Evolutionary conservation across 805 yeast species (phyloP), one percentile per base, ranked within the genome.

Genomic region (Candida chilensis): DNA sequence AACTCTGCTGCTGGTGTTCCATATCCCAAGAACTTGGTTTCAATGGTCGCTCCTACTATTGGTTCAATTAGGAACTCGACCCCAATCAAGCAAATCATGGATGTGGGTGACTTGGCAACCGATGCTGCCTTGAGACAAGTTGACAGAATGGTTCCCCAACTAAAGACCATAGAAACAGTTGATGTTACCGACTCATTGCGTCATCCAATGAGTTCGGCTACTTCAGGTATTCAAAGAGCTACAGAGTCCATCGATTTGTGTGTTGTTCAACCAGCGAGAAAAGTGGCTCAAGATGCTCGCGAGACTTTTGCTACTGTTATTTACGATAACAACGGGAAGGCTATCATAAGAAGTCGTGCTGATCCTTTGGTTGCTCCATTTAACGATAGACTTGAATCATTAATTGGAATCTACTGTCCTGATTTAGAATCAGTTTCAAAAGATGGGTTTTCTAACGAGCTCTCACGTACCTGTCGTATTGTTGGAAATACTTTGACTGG

Each of bases 311-410:
- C 73, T 44, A 57, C 65, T 28, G 60, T 70, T 19, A 44, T 74
- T 24, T 67, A 69, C 47, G 75, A 76, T 44, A 63, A 71, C 5
- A 57, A 73, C 18, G 85, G 85, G 16, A 74, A 72, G 44, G 80
- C 83, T 24, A 47, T 77, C 30, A 39, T 81, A 22, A 64, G 85
- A 39, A 62, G 78, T n/a, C 65, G 70, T 16, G 44, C 78, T 15
- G 86, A 79, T 49, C 78, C 83, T 4, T 20, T 78, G 9, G 57
- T 81, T 28, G 62, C 59, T 21, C 88, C 92, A 17, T 27, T 78
- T 27, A 85, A 81, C 54, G 53, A 63, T 20, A 54, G 62, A 20
- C 49, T 81, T 30, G 76, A 67, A 37, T 48, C 58, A 2, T 41
- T 60, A 16, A 61, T 73, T 17, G 49, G 57, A 24, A 52, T 50